Evolutionary conservation across 257 asterid species (phyloP).

Genomic region (Parsonsia alboflavescens): DNA sequence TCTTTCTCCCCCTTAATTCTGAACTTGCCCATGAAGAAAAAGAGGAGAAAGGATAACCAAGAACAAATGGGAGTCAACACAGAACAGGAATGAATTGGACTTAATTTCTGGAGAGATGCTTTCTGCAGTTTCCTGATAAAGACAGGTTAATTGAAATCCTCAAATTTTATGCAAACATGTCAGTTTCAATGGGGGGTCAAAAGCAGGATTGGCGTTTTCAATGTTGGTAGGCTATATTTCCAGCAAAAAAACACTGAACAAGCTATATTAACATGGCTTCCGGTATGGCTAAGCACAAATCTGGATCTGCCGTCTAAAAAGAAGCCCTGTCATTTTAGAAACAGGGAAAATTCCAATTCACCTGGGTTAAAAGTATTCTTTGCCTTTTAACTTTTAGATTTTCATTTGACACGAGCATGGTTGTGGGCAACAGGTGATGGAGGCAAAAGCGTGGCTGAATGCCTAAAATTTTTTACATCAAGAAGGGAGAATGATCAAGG

Average conservation of each 20-base stretch:
- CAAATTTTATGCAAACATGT: too few species aligned
- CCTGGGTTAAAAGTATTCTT: neutral
- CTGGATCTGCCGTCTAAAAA: neutral
- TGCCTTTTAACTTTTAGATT: neutral
- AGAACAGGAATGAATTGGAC: neutral
- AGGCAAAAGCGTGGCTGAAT: neutral
- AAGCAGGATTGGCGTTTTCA: neutral
- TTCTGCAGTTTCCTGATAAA: neutral
- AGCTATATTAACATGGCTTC: neutral
- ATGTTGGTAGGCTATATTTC: neutral
- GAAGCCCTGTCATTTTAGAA: neutral
- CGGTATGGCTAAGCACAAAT: neutral
- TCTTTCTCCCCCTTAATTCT: too few species aligned
- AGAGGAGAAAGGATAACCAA: neutral
- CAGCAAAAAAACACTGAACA: neutral
- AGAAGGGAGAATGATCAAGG: neutral
- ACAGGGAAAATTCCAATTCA: neutral
- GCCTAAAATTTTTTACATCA: neutral
- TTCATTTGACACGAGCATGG: neutral
- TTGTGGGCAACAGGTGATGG: neutral
- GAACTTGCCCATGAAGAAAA: too few species aligned
- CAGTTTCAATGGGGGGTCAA: too few species aligned
- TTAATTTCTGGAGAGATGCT: neutral
- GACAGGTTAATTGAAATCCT: neutral
- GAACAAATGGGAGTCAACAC: neutral